Evolutionary conservation across 768 basidiomycete species (phyloP).

Genomic region (Pholiota microspora): DNA sequence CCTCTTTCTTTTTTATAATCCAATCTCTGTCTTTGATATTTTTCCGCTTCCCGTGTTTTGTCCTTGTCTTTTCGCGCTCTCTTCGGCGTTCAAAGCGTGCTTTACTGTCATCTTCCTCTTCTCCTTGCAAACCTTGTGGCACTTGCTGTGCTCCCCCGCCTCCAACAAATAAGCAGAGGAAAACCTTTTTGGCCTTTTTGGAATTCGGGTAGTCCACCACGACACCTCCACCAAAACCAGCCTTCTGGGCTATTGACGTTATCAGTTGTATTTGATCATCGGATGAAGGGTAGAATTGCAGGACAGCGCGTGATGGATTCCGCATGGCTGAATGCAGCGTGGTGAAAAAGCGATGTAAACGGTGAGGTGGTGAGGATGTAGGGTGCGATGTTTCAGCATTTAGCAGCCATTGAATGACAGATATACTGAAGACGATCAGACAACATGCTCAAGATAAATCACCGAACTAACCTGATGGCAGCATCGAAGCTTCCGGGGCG

Average conservation of each 20-base stretch:
- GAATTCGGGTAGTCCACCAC: conserved; percentile 98
- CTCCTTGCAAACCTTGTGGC: conserved; percentile 76
- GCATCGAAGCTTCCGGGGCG: conserved; percentile 97
- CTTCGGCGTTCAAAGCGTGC: conserved; percentile 78
- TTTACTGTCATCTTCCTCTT: conserved; percentile 52
- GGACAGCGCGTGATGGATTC: conserved; percentile 81
- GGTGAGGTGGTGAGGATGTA: conserved; percentile 87
- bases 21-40: conserved; percentile 78
- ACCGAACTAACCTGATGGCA: conserved; percentile 75
- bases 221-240: conserved; percentile 95
- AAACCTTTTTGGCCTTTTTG: conserved; percentile 93
- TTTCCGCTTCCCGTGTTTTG: conserved; percentile 69
- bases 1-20: conserved; percentile 98
- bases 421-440: conserved; percentile 59
- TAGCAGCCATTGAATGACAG: conserved; percentile 97
- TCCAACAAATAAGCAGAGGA: conserved; percentile 90
- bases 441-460: neutral
- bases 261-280: conserved; percentile 98
- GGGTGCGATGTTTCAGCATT: conserved; percentile 93
- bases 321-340: conserved; percentile 84
- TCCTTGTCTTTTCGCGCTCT: conserved; percentile 57
- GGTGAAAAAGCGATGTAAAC: conserved; percentile 86
- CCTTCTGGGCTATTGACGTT: conserved; percentile 87
- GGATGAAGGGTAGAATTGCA: conserved; percentile 95
- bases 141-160: conserved; percentile 64